Conservation (phyloP, 2,329 filamentous ascomycete species). For the Mycogone perniciosa region DNA sequence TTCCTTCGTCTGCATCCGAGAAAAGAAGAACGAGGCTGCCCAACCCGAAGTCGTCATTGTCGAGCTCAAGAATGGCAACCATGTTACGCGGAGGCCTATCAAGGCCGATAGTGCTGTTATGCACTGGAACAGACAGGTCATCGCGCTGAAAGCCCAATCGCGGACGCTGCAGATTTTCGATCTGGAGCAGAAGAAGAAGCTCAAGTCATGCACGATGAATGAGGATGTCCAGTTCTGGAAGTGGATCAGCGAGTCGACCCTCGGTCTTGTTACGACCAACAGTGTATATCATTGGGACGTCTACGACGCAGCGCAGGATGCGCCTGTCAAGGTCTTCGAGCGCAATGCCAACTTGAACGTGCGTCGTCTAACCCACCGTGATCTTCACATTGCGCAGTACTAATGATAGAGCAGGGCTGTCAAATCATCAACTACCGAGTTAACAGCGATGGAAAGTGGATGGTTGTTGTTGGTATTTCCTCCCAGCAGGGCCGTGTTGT, state of each 20-base stretch:
- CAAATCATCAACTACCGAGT: conserved; percentile 99
- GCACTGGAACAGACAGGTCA: conserved; percentile 96
- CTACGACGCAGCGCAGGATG: conserved; percentile 71
- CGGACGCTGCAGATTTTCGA: conserved; percentile 98
- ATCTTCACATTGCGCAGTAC: not conserved
- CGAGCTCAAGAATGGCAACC: conserved; percentile 96
- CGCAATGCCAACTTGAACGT: conserved; percentile 84
- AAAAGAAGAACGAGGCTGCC: conserved; percentile 79
- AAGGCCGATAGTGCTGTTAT: conserved; percentile 99
- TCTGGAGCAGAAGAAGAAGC: conserved; percentile 83
- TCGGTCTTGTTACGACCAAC: conserved; percentile 86
- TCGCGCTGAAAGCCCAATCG: conserved; percentile 90
- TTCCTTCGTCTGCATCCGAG: conserved; percentile 90
- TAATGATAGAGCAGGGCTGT: conserved; percentile 57
- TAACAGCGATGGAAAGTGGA: conserved; percentile 95
- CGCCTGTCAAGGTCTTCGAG: conserved; percentile 88
- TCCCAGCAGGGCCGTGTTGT: conserved; percentile 90
- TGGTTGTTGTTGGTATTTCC: conserved; percentile 94
- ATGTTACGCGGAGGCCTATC: conserved; percentile 88
- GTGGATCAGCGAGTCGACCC: conserved; percentile 85
- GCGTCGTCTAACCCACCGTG: conserved; percentile 31
- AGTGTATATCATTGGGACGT: conserved; percentile 98
- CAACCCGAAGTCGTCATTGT: conserved; percentile 94
- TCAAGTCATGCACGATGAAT: conserved; percentile 94
- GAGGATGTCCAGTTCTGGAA: conserved; percentile 99